Evolutionary conservation across 768 basidiomycete species (phyloP).

Genomic region (Russula sp.): DNA sequence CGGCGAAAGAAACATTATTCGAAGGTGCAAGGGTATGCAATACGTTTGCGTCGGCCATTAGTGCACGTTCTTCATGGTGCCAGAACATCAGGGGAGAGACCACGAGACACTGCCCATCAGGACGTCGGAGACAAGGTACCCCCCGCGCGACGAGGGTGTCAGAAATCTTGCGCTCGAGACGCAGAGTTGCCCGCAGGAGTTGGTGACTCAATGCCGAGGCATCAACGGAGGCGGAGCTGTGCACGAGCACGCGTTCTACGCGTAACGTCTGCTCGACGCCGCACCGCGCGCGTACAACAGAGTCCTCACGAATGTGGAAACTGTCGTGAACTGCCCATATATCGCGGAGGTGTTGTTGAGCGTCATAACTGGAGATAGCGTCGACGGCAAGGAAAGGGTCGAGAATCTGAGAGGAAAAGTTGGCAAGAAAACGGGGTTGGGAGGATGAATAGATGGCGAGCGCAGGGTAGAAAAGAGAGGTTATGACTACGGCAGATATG

Average conservation of each 20-base stretch:
- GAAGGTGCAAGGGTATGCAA: conserved; percentile 48
- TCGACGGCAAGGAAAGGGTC: conserved; percentile 52
- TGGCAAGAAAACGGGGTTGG: conserved; percentile 47
- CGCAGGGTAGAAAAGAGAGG: conserved; percentile 86
- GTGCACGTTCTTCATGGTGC: conserved; percentile 49
- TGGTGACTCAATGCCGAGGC: conserved; percentile 52
- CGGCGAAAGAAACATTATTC: conserved; percentile 51
- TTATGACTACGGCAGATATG: conserved; percentile 81
- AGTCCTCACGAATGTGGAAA: conserved; percentile 61
- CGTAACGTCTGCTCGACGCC: conserved; percentile 61
- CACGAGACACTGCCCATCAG: conserved; percentile 54
- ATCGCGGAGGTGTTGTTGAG: conserved; percentile 57
- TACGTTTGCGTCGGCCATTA: conserved; percentile 50
- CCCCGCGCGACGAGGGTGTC: conserved; percentile 35
- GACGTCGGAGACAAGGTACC: conserved; percentile 47
- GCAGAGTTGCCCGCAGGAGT: conserved; percentile 55
- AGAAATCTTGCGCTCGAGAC: conserved; percentile 53
- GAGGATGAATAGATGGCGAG: conserved; percentile 76
- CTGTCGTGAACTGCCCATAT: conserved; percentile 62
- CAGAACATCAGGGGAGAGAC: conserved; percentile 73
- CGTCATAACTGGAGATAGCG: conserved; percentile 44
- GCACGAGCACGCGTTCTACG: conserved; percentile 69
- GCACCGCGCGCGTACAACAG: conserved; percentile 65
- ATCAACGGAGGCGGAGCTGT: conserved; percentile 41
- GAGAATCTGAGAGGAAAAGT: conserved; percentile 51